Evolutionary conservation across 2,329 filamentous ascomycete species (phyloP), one percentile per base, ranked within the genome.

Genomic region (Didymella glomerata): DNA sequence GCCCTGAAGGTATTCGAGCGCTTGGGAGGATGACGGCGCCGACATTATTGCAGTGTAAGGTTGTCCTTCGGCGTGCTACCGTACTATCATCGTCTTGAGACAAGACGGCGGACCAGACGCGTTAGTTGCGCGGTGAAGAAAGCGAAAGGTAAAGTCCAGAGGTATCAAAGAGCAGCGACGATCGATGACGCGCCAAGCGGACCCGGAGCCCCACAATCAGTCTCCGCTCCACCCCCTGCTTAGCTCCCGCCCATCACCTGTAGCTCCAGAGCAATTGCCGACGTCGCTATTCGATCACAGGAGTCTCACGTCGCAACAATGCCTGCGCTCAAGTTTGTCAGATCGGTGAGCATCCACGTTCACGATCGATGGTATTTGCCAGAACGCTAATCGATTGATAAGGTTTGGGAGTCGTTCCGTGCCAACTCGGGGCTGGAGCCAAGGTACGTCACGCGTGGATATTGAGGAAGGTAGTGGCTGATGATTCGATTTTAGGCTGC

Each of bases 1-100:
- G 76, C 89, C 88, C 84, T 98, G 93, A 76, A 98, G 89, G 80
- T 97, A 98, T 75, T 97, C 93, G 75, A 94, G 91, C 54, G 86
- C 84, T 66, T 86, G 85, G 64, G 83, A 82, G 51, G 85, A 85
- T 53, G 86, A 82, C 62, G 78, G 80, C 70, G 81, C 80, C 61
- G 68, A 71, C 83, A 86, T 86, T 61, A 74, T 82, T 76, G 70
- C 46, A 46, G 75, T 79, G 79, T 69, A 64, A 69, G 66, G 62
- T 56, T 64, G 28, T 48, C 16, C 25, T 27, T 25, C 46, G 27
- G n/a, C 44, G 45, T 58, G 57, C 65, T 71, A 71, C 62, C 73
- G 67, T 51, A 61, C 48, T 73, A 75, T 75, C 75, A 77, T 77
- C 38, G 65, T 72, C 63, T 60, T 60, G 41, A 16, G 20, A 24